These are phyloP conservation scores for Gymnopus androsaceus DNA, from an alignment of 1,284 basidiomycete genomes.

Conservation along the genomic window DNA sequence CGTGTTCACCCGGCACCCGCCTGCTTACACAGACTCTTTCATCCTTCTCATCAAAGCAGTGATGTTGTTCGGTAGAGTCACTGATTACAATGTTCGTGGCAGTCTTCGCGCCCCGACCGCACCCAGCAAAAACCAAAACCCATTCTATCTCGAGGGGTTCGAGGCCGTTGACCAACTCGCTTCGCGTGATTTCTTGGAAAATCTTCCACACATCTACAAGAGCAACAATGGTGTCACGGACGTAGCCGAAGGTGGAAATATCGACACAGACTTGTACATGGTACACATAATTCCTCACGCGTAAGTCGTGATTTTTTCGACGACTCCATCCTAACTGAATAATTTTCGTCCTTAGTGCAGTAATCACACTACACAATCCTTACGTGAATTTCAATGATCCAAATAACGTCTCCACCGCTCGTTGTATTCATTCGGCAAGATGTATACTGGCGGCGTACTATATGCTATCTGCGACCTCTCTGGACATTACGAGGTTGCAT, in stretches of 20 bases:
- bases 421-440: slow-evolving; percentile 73
- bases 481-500: slow-evolving; percentile 76
- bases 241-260: slow-evolving; percentile 49
- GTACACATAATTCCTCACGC: slow-evolving; percentile 81
- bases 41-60: slow-evolving; percentile 75
- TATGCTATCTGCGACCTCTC: slow-evolving; percentile 70
- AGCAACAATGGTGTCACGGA: slow-evolving; percentile 62
- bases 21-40: slow-evolving; percentile 78
- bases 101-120: slow-evolving; percentile 61
- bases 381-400: slow-evolving; percentile 74
- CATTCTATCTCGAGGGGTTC: slow-evolving; percentile 65
- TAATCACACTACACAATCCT: slow-evolving; percentile 80
- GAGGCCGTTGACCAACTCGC: slow-evolving; percentile 68
- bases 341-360: slow-evolving; percentile 53
- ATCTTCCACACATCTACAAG: slow-evolving; percentile 66
- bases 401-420: slow-evolving; percentile 60
- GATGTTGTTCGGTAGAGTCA: slow-evolving; percentile 81
- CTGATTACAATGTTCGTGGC: slow-evolving; percentile 77
- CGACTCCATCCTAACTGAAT: background rate
- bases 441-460: slow-evolving; percentile 74
- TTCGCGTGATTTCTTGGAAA: slow-evolving; percentile 64
- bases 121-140: slow-evolving; percentile 67
- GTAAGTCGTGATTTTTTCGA: slow-evolving; percentile 44
- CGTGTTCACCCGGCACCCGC: slow-evolving; percentile 67
- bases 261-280: slow-evolving; percentile 83